These are phyloP conservation scores for Parafenestella ontariensis DNA, from an alignment of 2,329 filamentous ascomycete species.

Conservation along the genomic window DNA sequence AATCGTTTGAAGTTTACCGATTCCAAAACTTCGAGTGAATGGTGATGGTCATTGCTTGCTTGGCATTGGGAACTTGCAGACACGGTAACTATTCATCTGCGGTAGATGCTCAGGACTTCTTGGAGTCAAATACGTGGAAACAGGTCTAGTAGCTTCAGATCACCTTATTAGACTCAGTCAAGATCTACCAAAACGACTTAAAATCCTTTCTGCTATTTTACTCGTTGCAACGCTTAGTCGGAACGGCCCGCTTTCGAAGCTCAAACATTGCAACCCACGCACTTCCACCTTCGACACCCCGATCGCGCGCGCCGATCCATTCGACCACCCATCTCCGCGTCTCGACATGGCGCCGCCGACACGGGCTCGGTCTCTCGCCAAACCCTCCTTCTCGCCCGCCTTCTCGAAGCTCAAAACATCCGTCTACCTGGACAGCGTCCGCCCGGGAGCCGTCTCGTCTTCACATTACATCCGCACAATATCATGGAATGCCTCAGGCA, in stretches of 20 bases:
- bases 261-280: background rate
- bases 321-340: background rate
- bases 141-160: background rate
- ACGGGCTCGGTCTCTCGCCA: slow-evolving; percentile 66
- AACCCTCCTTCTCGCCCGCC: slow-evolving; percentile 71
- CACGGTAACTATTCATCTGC: background rate
- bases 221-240: background rate
- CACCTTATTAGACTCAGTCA: background rate
- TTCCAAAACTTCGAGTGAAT: no score
- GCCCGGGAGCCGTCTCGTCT: slow-evolving; percentile 42
- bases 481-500: slow-evolving; percentile 87
- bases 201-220: background rate
- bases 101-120: background rate
- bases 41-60: no score
- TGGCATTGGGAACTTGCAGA: background rate
- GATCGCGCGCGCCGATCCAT: background rate
- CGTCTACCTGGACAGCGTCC: slow-evolving; percentile 62
- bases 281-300: background rate
- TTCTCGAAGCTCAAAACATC: slow-evolving; percentile 75
- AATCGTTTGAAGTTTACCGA: no score
- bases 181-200: background rate
- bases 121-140: background rate
- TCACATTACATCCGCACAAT: slow-evolving; percentile 69
- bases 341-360: slow-evolving; percentile 48
- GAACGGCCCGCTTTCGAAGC: background rate